A percentile compares a stretch with the other conserved stretches of the same genome.
phyloP scores from a whole-genome alignment of 345 rosid species.

The Dipteronia sinensis region DNA sequence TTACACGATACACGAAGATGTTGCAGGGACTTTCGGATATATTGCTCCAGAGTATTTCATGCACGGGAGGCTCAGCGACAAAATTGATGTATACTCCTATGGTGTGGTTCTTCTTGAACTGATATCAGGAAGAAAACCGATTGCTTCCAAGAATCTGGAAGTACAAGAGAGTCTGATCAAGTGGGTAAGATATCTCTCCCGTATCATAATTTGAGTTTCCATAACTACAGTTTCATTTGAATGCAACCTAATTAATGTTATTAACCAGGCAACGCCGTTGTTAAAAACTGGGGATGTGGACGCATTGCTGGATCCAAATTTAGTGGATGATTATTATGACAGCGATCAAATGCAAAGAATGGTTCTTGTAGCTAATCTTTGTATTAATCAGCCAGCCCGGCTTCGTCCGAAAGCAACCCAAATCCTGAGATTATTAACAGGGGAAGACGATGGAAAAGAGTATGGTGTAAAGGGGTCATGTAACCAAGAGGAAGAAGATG shows the following conservation, averaged over 20 bases:
- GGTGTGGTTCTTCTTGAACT: slow-evolving; percentile 57
- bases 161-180: slow-evolving; percentile 44
- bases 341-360: slow-evolving; percentile 41
- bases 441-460: too few species aligned
- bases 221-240: not conserved
- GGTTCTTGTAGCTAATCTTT: slow-evolving; percentile 46
- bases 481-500: slow-evolving; percentile 18
- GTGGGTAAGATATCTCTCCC: slow-evolving; percentile 42
- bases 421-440: too few species aligned
- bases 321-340: slow-evolving; percentile 30
- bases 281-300: slow-evolving; percentile 35
- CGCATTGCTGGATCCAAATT: slow-evolving; percentile 38
- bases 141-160: slow-evolving; percentile 22
- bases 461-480: slow-evolving; percentile 3
- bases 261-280: slow-evolving; percentile 42
- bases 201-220: not conserved
- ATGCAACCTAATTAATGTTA: slow-evolving; percentile 2
- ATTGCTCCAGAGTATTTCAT: slow-evolving; percentile 63
- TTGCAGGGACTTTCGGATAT: slow-evolving; percentile 61
- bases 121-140: slow-evolving; percentile 51
- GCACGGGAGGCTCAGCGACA: slow-evolving; percentile 53
- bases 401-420: slow-evolving; percentile 35
- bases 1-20: slow-evolving; percentile 28
- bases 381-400: slow-evolving; percentile 37
- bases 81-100: slow-evolving; percentile 53